Percentiles rank a stretch among this genome's conserved stretches.
These are phyloP conservation scores for Orobanche coerulescens DNA, from an alignment of 257 asterid genomes.

Conservation along the genomic window DNA sequence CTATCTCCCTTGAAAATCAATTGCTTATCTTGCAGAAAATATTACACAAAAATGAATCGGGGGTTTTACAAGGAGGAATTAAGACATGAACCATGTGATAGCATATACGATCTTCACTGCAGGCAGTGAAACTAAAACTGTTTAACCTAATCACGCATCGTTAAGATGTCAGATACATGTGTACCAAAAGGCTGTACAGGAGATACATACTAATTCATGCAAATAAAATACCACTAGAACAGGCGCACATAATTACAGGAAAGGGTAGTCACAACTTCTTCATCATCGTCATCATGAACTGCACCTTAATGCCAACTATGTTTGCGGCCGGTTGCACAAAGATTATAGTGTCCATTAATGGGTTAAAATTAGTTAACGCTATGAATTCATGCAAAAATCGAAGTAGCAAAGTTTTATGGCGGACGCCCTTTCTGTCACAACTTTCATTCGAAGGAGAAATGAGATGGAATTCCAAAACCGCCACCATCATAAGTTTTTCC, in stretches of 20 bases:
- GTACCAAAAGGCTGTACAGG: neutral
- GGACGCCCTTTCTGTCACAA: too few species aligned
- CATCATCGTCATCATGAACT: too few species aligned
- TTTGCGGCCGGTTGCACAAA: too few species aligned
- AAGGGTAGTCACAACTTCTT: too few species aligned
- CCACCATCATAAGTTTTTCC: too few species aligned
- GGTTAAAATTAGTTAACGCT: too few species aligned
- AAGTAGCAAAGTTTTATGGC: too few species aligned
- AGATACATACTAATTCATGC: neutral
- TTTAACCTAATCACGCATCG: neutral
- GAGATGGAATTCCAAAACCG: too few species aligned
- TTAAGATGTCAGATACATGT: neutral
- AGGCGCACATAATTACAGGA: neutral
- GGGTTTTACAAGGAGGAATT: neutral
- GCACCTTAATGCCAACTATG: too few species aligned
- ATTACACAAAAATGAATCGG: neutral
- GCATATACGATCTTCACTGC: neutral
- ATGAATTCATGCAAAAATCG: too few species aligned
- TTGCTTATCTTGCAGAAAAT: constrained; percentile 2
- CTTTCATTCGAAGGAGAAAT: too few species aligned
- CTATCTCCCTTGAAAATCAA: neutral
- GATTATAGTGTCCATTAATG: too few species aligned
- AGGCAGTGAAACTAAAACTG: neutral
- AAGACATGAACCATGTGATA: neutral
- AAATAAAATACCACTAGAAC: neutral